Evolutionary conservation across 169 alveolate genomes (phyloP), one percentile per base, ranked within the genome.

Genomic region (Plasmodium inui): DNA sequence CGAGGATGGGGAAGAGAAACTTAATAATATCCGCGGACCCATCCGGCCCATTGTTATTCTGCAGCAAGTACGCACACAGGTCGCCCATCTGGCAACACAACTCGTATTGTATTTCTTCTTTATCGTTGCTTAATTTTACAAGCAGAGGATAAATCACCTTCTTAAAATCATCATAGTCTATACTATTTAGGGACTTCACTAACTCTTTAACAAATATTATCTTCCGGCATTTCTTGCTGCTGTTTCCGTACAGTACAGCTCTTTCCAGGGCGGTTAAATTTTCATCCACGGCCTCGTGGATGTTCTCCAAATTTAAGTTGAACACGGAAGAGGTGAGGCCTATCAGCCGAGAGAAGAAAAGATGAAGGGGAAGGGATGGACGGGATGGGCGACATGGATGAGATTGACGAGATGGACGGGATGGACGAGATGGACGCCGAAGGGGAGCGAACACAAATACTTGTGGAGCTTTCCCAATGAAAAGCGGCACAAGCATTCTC

Each of bases 51-150:
- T 53, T 89, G 82, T 79, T 79, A 53, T 71, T 89, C 73, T 89
- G 94, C 53, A 89, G 50, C n/a, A 89, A 12, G 34, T 89, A 89
- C 3, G 94, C 94, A 78, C 94, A 89, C 41, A 89, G 82, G 34
- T 89, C 94, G 7, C 94, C 94, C 26, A 89, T 61, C 71, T 61
- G 70, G 19, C 82, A 79, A 67, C 94, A 89, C 26, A 89, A 17
- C 82, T 89, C 94, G 32, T 89, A 17, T 89, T 89, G 67, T n/a
- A 89, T 79, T 79, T 89, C 94, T 41, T 57, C 46, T 28, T 41
- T 80, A 39, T 89, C 94, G 28, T 89, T 67, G 50, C 94, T 78
- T 39, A 89, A 26, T 39, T 79, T 89, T 39, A 89, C 76, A 10
- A 89, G 17, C 32, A 89, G 53, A 28, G 94, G 94, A n/a, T 89